A percentile compares a stretch with the other conserved stretches of the same genome.
These are phyloP conservation scores for Nakazawaea sp. DNA, from an alignment of 805 yeast genomes.

Conservation along the genomic window DNA sequence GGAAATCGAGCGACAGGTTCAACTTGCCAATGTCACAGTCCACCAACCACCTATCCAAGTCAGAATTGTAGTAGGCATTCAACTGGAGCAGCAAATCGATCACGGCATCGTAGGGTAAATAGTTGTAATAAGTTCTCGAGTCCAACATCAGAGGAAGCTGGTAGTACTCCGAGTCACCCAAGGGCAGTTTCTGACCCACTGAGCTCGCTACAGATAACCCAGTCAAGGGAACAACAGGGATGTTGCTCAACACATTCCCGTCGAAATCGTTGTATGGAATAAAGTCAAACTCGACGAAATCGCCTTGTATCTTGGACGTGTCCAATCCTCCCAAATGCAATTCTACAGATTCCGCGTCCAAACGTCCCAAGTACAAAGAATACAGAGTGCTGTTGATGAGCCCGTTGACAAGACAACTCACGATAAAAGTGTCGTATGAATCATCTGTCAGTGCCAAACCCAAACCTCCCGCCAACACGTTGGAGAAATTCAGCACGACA, in stretches of 20 bases:
- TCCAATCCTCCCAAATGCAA: constrained; percentile 58
- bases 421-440: constrained; percentile 22
- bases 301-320: constrained; percentile 35
- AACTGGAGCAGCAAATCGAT: constrained; percentile 62
- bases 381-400: constrained; percentile 32
- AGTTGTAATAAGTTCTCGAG: constrained; percentile 40
- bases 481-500: constrained; percentile 28
- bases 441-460: constrained; percentile 28
- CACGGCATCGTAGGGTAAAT: constrained; percentile 49
- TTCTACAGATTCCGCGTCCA: constrained; percentile 22
- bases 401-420: constrained; percentile 21
- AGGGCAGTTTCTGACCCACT: constrained; percentile 19
- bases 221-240: constrained; percentile 40
- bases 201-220: constrained; percentile 33
- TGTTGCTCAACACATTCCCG: constrained; percentile 14
- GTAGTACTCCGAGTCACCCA: constrained; percentile 25
- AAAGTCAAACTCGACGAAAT: constrained; percentile 41
- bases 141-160: constrained; percentile 54
- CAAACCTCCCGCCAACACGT: constrained; percentile 33
- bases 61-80: constrained; percentile 52
- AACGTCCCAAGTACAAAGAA: constrained; percentile 33
- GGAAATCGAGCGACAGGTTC: constrained; percentile 45
- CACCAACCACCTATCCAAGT: constrained; percentile 50
- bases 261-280: constrained; percentile 30
- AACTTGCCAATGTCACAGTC: constrained; percentile 45